Evolutionary conservation across 1,284 basidiomycete genomes (phyloP).

Genomic region (Apiotrichum gamsii): DNA sequence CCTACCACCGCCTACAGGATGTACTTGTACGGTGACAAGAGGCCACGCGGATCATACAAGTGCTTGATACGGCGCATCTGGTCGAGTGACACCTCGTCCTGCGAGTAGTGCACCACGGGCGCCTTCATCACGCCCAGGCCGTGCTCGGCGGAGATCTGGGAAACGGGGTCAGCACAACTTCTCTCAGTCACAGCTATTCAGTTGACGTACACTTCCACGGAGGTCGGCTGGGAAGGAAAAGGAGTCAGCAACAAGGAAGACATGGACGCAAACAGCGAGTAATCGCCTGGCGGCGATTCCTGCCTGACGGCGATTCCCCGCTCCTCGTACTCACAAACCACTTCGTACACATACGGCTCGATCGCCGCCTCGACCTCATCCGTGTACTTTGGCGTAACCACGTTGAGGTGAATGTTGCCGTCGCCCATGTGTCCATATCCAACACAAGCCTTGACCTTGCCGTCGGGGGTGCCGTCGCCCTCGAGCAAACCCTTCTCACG

Average conservation of each 20-base stretch:
- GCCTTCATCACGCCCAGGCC: conserved; percentile 92
- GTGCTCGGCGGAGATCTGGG: conserved; percentile 96
- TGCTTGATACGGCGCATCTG: conserved; percentile 87
- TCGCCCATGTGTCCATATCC: conserved; percentile 98
- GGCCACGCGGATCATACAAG: conserved; percentile 83
- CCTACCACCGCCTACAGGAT: conserved; percentile 10
- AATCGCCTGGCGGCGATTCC: no score
- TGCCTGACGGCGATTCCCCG: no score
- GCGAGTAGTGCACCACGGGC: conserved; percentile 82
- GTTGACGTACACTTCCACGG: no score
- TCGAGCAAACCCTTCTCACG: conserved; percentile 64
- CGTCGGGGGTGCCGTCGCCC: conserved; percentile 53
- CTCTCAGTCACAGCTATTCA: no score
- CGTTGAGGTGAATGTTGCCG: conserved; percentile 92
- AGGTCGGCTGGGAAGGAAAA: no score
- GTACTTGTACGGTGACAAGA: conserved; percentile 60
- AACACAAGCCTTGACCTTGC: conserved; percentile 69
- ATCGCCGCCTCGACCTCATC: conserved; percentile 77
- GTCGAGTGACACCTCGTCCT: conserved; percentile 69
- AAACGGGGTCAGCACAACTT: no score
- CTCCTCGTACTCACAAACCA: conserved; percentile 55
- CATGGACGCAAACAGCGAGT: no score
- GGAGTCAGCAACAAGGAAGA: no score
- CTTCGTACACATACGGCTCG: conserved; percentile 93
- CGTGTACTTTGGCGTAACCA: conserved; percentile 77